phyloP scores from a whole-genome alignment of 148 eudicot species.

The Nyssa sinensis region DNA sequence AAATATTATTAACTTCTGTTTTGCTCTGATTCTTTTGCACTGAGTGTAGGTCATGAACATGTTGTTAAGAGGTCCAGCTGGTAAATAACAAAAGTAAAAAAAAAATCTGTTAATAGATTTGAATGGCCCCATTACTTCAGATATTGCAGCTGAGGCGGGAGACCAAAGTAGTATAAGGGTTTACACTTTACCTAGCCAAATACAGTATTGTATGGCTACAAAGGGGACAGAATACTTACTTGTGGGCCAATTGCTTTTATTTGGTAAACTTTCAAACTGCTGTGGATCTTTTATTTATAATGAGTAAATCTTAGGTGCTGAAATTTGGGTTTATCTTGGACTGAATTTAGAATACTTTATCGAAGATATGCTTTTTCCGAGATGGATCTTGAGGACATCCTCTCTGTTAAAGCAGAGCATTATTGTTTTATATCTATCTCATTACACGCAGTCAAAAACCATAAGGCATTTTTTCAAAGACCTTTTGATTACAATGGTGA shows the following conservation, averaged over 20 bases:
- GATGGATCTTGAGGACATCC: neutral
- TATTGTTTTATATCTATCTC: neutral
- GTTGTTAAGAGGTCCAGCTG: too few species aligned
- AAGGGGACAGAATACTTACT: neutral
- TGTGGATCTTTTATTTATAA: neutral
- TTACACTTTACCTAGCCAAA: neutral
- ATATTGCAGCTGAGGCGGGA: neutral
- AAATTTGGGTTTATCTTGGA: neutral
- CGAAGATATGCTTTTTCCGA: neutral
- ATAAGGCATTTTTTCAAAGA: too few species aligned
- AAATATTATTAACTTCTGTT: too few species aligned
- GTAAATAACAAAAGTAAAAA: too few species aligned
- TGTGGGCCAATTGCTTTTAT: constrained; percentile 6
- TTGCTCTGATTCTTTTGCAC: neutral
- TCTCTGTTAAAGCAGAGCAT: neutral
- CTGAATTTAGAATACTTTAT: neutral
- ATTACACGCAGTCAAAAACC: too few species aligned
- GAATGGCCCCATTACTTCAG: neutral
- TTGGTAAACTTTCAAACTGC: neutral
- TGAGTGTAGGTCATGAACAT: too few species aligned
- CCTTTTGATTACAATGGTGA: neutral
- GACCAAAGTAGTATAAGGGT: neutral
- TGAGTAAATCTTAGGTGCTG: neutral
- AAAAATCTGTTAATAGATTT: neutral
- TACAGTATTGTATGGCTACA: neutral